Percentiles rank a stretch among this genome's conserved stretches.
These are phyloP conservation scores for Xylaria acuta DNA, from an alignment of 495 filamentous ascomycete genomes.

Conservation along the genomic window DNA sequence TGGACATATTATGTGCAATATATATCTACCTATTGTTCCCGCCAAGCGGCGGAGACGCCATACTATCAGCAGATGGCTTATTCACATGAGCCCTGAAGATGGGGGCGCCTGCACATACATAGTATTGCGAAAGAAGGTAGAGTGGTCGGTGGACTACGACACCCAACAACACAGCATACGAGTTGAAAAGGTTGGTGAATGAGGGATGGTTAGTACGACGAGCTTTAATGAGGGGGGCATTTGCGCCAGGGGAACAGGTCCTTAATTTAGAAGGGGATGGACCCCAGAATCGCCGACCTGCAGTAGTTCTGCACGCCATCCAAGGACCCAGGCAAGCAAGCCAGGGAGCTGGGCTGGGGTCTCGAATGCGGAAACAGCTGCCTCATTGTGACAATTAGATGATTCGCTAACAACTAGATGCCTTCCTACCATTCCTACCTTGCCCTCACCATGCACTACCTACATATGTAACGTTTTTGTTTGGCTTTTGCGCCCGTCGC, in stretches of 20 bases:
- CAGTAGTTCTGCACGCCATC: slow-evolving; percentile 20
- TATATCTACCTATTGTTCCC: neutral
- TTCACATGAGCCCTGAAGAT: neutral
- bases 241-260: slow-evolving; percentile 16
- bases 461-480: slow-evolving; percentile 8
- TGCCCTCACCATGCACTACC: neutral
- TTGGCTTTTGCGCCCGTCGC: neutral
- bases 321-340: neutral
- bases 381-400: neutral
- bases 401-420: slow-evolving; percentile 11
- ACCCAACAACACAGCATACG: neutral
- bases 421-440: slow-evolving; percentile 7
- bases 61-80: neutral
- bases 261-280: slow-evolving; percentile 29
- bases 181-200: neutral
- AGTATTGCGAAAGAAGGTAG: neutral
- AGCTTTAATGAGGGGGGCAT: neutral
- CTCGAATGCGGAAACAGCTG: slow-evolving; percentile 17
- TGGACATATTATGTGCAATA: neutral
- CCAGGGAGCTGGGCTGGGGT: slow-evolving; percentile 11
- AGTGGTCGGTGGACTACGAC: neutral
- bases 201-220: neutral
- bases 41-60: slow-evolving; percentile 5
- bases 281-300: slow-evolving; percentile 19
- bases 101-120: slow-evolving; percentile 9